Evolutionary conservation across 148 eudicot genomes (phyloP), one percentile per base, ranked within the genome.

Genomic region (Dianthus caryophyllus): DNA sequence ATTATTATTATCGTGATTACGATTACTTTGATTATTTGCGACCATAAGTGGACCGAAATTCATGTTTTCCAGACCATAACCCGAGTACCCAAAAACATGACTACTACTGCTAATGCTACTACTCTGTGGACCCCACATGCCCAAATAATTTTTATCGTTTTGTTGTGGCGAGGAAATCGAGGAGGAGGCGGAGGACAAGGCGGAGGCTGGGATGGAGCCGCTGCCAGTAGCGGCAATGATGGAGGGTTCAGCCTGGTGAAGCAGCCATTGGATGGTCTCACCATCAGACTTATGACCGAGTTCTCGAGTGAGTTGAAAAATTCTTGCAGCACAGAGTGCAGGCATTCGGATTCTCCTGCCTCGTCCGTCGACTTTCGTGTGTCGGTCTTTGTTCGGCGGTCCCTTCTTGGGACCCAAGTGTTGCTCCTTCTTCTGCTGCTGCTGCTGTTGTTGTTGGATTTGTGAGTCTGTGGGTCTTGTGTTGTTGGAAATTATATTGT

Each of bases 271-370:
- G 58, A 89, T 84, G 16, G 96, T 89, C 47, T 86, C 91, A 1
- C 96, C 96, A 56, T 88, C 91, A 47, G 96, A 86, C 71, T 88
- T 88, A 62, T 84, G 85, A 13, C 91, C 91, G 56, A 89, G 70
- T 77, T 89, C 91, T 61, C 91, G 48, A 5, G 96, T 89, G 55
- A 89, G 52, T 30, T 89, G 91, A n/a, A 89, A 89, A 10, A 89
- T 86, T 63, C 91, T 79, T 0, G 96, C 96, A 1, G 89, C 91
- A 55, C 91, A 89, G 5, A 84, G 75, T 16, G 96, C 91, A 0
- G 96, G 91, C 91, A 89, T 86, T 72, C 96, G 64, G 21, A 89
- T 86, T 71, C 96, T 77, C 47, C 91, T 65, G 1, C 91, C 96
- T 50, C 91, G 68, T n/a, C 96, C 96, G 71, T 88, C 96, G 4